A percentile compares a stretch with the other conserved stretches of the same genome.
phyloP scores from a whole-genome alignment of 2,329 filamentous ascomycete genomes.

The Beauveria asiatica region DNA sequence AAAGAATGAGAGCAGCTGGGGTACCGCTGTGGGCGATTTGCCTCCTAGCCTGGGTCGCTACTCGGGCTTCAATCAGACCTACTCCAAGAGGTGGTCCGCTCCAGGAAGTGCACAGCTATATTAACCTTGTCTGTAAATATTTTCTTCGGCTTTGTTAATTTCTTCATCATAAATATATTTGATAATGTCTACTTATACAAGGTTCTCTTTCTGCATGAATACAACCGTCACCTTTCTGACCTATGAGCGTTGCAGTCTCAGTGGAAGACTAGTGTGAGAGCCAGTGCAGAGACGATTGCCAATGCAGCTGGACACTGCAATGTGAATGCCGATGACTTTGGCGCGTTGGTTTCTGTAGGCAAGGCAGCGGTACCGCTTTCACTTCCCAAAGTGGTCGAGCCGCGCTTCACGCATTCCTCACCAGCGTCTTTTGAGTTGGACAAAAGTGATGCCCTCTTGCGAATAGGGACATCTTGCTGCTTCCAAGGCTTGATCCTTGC shows the following conservation, averaged over 20 bases:
- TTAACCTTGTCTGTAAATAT: background rate
- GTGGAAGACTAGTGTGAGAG: background rate
- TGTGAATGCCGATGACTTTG: background rate
- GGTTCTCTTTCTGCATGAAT: background rate
- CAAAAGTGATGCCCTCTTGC: background rate
- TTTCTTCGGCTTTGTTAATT: background rate
- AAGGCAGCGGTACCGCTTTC: background rate
- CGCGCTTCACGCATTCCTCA: background rate
- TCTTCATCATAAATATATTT: background rate
- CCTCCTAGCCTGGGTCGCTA: conserved; percentile 49
- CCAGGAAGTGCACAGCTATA: background rate
- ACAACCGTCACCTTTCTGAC: background rate
- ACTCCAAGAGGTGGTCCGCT: conserved; percentile 3
- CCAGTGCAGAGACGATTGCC: background rate
- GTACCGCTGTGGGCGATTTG: conserved; percentile 47
- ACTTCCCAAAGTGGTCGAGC: background rate
- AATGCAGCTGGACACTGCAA: background rate
- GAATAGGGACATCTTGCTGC: background rate
- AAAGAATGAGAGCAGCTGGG: conserved; percentile 54
- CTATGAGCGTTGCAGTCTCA: background rate
- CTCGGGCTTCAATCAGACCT: conserved; percentile 20
- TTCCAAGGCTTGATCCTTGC: conserved; percentile 4
- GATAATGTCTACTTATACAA: background rate
- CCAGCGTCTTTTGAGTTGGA: background rate
- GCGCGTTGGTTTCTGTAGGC: background rate